These are phyloP conservation scores for Boletus fagicola DNA, from an alignment of 768 basidiomycete genomes.

Conservation along the genomic window DNA sequence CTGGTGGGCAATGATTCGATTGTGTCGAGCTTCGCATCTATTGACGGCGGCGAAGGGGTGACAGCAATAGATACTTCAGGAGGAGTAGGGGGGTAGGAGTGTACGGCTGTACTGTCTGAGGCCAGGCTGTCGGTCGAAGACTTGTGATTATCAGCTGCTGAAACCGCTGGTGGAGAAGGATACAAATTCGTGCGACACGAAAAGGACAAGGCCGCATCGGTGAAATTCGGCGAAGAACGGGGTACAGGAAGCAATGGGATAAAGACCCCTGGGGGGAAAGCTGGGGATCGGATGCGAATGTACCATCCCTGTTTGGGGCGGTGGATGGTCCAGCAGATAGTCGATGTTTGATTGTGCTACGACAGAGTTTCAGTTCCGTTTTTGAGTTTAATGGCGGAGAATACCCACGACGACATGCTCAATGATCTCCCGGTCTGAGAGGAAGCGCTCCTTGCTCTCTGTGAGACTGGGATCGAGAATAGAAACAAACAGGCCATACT, in stretches of 20 bases:
- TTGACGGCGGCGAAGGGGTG: constrained; percentile 34
- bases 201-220: constrained; percentile 52
- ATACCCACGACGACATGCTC: constrained; percentile 67
- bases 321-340: constrained; percentile 73
- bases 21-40: constrained; percentile 29
- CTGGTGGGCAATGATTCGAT: constrained; percentile 9
- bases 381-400: not conserved
- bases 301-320: constrained; percentile 84
- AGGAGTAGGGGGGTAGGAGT: constrained; percentile 62
- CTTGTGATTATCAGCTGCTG: constrained; percentile 9
- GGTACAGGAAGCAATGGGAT: constrained; percentile 55
- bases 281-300: constrained; percentile 68
- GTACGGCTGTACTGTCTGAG: constrained; percentile 37
- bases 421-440: constrained; percentile 71
- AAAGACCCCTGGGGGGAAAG: constrained; percentile 60
- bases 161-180: constrained; percentile 22
- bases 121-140: constrained; percentile 28
- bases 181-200: constrained; percentile 47
- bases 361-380: not conserved
- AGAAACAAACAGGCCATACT: constrained; percentile 37
- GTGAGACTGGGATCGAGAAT: constrained; percentile 10
- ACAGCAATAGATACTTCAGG: constrained; percentile 33
- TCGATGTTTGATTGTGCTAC: constrained; percentile 67
- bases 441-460: constrained; percentile 61
- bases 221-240: constrained; percentile 44